Evolutionary conservation across 2,329 filamentous ascomycete genomes (phyloP), one percentile per base, ranked within the genome.

Genomic region (Sarocladiaceae sp.): DNA sequence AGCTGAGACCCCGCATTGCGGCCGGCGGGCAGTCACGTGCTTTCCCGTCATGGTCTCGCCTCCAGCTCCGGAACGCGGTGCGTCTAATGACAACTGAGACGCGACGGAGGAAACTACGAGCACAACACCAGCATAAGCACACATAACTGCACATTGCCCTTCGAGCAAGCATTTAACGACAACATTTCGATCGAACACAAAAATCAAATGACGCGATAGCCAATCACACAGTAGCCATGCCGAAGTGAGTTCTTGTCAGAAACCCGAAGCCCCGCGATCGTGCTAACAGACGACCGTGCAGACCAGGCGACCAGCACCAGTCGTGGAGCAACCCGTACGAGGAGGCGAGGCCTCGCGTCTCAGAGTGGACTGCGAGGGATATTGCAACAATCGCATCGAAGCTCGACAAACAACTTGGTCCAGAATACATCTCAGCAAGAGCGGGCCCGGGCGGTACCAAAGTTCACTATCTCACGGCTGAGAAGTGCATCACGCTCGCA

Each of bases 401-500:
- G 24, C 78, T 98, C 23, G 87, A 97, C 59, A 94, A 90, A 59
- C 90, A 96, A 60, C 79, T 98, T 10, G 93, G 93, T 0, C 93
- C 93, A 0, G 94, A 98, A 66, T 98, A 94, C 62, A 87, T 98
- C 47, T 97, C 91, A 2, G 80, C 88, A 33, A 78, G 93, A 57
- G 73, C 85, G 12, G 93, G 93, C 2, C 84, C 89, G 11, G 85
- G 83, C 9, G 90, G 90, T 41, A 79, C 83, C 51, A 91, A 86
- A 60, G 86, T 98, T 15, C 88, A 95, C 61, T 98, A 98, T 65
- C 74, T 98, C 43, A 82, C 89, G n/a, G 90, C 89, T 1, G 91
- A 97, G 59, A 98, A 98, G 68, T 90, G 86, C 59, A 98, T 98
- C 61, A 85, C 87, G 47, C 82, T 96, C 43, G 90, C 90, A 44